Conservation (phyloP, 352 stramenopile genomes). For the Thraustochytrium sp. region DNA sequence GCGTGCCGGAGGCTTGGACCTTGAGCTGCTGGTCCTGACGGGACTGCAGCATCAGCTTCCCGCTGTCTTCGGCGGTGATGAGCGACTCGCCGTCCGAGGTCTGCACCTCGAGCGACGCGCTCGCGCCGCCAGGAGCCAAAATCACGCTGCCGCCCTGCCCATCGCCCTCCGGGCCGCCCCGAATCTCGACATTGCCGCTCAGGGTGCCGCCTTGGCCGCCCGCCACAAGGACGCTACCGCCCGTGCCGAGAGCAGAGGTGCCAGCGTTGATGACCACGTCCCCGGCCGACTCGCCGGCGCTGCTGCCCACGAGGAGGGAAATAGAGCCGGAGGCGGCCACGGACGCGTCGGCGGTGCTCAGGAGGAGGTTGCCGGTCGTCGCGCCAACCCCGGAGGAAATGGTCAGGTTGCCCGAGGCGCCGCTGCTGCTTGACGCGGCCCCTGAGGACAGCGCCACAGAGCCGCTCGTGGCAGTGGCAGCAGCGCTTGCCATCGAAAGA, state of each 20-base stretch:
- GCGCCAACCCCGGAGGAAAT: neutral
- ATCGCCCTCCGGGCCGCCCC: constrained; percentile 54
- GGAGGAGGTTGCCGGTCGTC: too few species aligned
- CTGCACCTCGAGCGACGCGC: neutral
- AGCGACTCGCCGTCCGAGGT: neutral
- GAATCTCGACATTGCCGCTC: neutral
- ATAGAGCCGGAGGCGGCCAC: too few species aligned
- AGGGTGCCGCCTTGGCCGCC: neutral
- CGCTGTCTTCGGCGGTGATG: neutral
- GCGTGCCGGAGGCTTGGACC: neutral
- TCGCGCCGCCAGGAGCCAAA: constrained; percentile 38
- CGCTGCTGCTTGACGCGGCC: neutral
- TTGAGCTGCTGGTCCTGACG: neutral
- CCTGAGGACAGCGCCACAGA: neutral
- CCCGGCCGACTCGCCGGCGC: too few species aligned
- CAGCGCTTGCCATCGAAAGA: neutral
- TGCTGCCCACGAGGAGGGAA: too few species aligned
- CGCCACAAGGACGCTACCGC: neutral
- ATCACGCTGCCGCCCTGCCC: constrained; percentile 39
- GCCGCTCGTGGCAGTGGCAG: neutral
- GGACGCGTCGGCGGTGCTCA: too few species aligned
- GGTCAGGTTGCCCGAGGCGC: neutral
- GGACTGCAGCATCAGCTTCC: neutral
- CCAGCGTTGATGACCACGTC: too few species aligned
- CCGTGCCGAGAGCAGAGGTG: too few species aligned